These are phyloP conservation scores for Trichoderma virens DNA, from an alignment of 495 filamentous ascomycete species.

Conservation along the genomic window DNA sequence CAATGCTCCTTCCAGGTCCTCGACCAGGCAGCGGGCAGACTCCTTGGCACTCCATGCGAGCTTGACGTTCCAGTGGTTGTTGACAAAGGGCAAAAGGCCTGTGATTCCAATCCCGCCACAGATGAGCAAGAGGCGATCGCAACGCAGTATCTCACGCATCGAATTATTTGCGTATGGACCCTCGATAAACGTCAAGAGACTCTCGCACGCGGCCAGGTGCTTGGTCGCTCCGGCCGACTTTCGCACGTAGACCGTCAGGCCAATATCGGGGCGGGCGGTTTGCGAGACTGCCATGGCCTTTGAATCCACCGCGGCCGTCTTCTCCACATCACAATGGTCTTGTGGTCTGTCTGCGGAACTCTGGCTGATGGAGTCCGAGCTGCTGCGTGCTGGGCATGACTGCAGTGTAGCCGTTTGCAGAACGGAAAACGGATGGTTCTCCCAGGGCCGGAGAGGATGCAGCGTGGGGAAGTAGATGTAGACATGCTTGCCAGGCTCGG, in stretches of 20 bases:
- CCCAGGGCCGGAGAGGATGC: slow-evolving; percentile 30
- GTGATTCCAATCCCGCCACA: slow-evolving; percentile 40
- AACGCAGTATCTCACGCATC: slow-evolving; percentile 11
- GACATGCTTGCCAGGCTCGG: slow-evolving; percentile 21
- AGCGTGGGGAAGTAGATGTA: slow-evolving; percentile 40
- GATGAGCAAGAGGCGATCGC: slow-evolving; percentile 33
- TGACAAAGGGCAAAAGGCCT: slow-evolving; percentile 21
- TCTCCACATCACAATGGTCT: background rate
- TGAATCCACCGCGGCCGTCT: background rate
- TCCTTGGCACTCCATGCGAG: slow-evolving; percentile 29
- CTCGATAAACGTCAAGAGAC: slow-evolving; percentile 24
- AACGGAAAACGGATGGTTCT: slow-evolving; percentile 44
- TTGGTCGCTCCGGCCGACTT: slow-evolving; percentile 24
- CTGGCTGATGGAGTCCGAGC: background rate
- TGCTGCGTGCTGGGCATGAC: no score
- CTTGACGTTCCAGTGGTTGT: slow-evolving; percentile 30
- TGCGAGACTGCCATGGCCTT: slow-evolving; percentile 1
- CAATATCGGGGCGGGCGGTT: no score
- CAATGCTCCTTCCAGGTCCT: slow-evolving; percentile 20
- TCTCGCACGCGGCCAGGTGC: slow-evolving; percentile 13
- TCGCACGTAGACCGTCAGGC: slow-evolving; percentile 25
- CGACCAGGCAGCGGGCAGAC: slow-evolving; percentile 14
- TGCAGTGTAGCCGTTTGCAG: slow-evolving; percentile 22
- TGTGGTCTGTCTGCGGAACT: no score
- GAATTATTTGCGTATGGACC: slow-evolving; percentile 22